Conservation (phyloP, 2,329 filamentous ascomycete genomes). For the Fusarium annulatum region DNA sequence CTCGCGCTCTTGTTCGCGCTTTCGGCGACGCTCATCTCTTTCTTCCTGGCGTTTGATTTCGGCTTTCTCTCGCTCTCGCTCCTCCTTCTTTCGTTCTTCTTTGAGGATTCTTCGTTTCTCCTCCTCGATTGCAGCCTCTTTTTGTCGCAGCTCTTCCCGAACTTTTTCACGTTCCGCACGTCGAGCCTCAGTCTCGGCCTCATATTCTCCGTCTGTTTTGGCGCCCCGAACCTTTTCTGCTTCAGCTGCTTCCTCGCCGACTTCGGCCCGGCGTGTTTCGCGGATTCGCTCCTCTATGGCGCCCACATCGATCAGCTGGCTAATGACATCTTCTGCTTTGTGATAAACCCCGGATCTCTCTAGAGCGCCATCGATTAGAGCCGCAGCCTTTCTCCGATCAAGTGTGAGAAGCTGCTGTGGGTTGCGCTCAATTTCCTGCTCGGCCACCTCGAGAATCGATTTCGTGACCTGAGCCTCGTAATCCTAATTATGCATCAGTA, state of each 20-base stretch:
- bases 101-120: slow-evolving; percentile 69
- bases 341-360: slow-evolving; percentile 82
- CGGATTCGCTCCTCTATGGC: slow-evolving; percentile 78
- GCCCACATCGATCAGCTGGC: slow-evolving; percentile 73
- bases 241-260: slow-evolving; percentile 75
- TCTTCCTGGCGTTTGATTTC: slow-evolving; percentile 63
- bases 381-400: slow-evolving; percentile 77
- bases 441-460: slow-evolving; percentile 75
- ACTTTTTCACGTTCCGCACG: slow-evolving; percentile 70
- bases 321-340: slow-evolving; percentile 74
- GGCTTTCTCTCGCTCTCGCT: slow-evolving; percentile 61
- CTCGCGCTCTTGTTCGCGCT: slow-evolving; percentile 65
- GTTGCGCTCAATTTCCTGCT: slow-evolving; percentile 80
- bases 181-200: slow-evolving; percentile 71
- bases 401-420: slow-evolving; percentile 76
- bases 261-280: slow-evolving; percentile 72
- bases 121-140: slow-evolving; percentile 70
- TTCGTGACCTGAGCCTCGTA: slow-evolving; percentile 75
- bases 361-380: slow-evolving; percentile 81
- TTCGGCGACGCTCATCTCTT: slow-evolving; percentile 60
- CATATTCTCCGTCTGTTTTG: slow-evolving; percentile 81
- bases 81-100: slow-evolving; percentile 64
- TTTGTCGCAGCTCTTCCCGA: slow-evolving; percentile 68
- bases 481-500: slow-evolving; percentile 59
- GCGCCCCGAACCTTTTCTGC: slow-evolving; percentile 73